Conservation (phyloP, 306 rosid species). For the Sesbania bispinosa region DNA sequence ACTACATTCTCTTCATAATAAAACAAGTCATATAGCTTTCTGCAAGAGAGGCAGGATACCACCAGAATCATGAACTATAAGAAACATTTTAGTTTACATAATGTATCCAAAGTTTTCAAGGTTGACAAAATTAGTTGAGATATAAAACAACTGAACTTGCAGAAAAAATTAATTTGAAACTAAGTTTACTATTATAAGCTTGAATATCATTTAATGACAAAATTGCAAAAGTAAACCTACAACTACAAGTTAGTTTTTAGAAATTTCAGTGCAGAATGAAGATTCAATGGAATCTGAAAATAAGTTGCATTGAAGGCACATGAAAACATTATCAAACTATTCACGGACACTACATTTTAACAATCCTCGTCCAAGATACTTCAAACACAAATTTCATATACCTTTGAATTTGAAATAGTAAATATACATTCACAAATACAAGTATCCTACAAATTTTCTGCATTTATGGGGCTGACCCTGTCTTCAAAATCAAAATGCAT, state of each 20-base stretch:
- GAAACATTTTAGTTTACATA: background rate
- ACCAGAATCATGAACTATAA: too few relatives aligned
- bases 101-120: background rate
- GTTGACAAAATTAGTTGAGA: background rate
- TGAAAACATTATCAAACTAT: background rate
- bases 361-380: slow-evolving; percentile 2
- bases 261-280: background rate
- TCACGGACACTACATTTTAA: background rate
- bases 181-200: background rate
- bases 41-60: too few relatives aligned
- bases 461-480: background rate
- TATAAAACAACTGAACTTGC: background rate
- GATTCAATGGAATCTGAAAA: background rate
- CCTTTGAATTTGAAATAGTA: background rate
- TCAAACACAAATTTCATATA: background rate
- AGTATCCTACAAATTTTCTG: background rate
- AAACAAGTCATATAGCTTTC: too few relatives aligned
- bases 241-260: background rate
- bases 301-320: background rate
- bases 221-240: background rate
- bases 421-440: background rate
- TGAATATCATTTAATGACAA: background rate
- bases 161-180: background rate
- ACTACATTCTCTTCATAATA: background rate
- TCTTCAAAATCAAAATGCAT: background rate